Evolutionary conservation across 805 yeast genomes (phyloP), one percentile per base, ranked within the genome.

Genomic region (Saccharomycopsis javanensis): DNA sequence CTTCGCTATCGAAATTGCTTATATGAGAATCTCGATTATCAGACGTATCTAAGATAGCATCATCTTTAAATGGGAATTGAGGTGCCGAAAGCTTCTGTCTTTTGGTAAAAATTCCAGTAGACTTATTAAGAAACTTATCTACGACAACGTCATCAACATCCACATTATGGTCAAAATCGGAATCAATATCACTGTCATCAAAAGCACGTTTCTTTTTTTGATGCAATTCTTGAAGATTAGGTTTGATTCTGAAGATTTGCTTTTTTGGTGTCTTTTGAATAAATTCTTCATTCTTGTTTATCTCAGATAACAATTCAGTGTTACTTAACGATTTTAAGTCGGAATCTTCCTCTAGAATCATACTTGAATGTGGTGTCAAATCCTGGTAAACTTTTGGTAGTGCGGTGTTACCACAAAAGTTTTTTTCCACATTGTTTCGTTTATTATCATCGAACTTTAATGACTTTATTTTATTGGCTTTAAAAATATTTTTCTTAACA

Each of bases 361-460:
- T 60, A 35, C 62, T 60, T 10, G 50, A 34, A 33, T 60, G 58
- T 4, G 62, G 62, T 18, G 62, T 60, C 16, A 60, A 31, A 10
- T 60, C 51, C 38, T 60, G 61, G 50, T 52, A 55, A 23, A 51
- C 25, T 6, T 50, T 28, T 10, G 50, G 30, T 30, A 35, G 38
- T 16, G 52, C 54, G n/a, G 31, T 37, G 7, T 18, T 31, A 52
- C 27, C 27, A 18, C 18, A 20, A 3, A 4, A 2, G 18, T 35
- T 55, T 35, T 46, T 50, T 33, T 33, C 27, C 31, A 1, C 5
- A 13, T 31, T 53, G 38, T 38, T 42, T 27, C 20, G 25, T 28
- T 38, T 51, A 51, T 20, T 51, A 23, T 46, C 25, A 5, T 46
- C 37, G 18, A 42, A 10, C 33, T 48, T 35, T 15, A 16, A 30